phyloP scores from a whole-genome alignment of 2,329 filamentous ascomycete genomes.

The Epichloe hybrida region DNA sequence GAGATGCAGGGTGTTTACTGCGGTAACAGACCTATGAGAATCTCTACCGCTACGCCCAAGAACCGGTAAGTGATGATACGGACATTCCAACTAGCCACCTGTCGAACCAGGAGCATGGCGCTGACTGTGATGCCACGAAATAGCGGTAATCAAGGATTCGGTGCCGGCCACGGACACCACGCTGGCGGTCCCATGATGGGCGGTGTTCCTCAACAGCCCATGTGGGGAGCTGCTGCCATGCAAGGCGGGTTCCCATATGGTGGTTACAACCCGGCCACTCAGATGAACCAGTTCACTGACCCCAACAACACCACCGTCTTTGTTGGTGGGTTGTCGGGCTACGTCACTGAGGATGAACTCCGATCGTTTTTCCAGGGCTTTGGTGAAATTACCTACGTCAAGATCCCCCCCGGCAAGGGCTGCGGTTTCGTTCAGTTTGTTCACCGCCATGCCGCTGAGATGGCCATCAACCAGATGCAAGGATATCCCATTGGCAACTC shows the following conservation, averaged over 20 bases:
- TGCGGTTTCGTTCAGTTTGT: conserved; percentile 99
- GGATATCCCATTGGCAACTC: conserved; percentile 99
- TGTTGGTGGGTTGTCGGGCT: conserved; percentile 90
- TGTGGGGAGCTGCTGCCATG: conserved; percentile 23
- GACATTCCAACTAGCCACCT: background rate
- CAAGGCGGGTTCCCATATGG: conserved; percentile 25
- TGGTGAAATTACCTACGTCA: conserved; percentile 98
- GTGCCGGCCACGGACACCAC: conserved; percentile 26
- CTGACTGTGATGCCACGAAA: conserved; percentile 2
- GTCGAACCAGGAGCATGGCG: background rate
- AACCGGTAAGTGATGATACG: conserved; percentile 42
- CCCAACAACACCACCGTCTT: conserved; percentile 99
- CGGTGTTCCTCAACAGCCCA: conserved; percentile 29
- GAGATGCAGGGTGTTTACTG: conserved; percentile 99
- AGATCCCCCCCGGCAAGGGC: conserved; percentile 99
- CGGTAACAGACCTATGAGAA: conserved; percentile 96
- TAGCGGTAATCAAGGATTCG: conserved; percentile 27
- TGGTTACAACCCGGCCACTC: conserved; percentile 34
- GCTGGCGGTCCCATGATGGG: conserved; percentile 32
- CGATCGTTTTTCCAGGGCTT: conserved; percentile 99
- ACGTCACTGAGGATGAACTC: conserved; percentile 98
- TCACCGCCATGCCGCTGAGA: conserved; percentile 94
- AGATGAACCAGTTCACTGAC: conserved; percentile 99
- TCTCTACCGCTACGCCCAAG: conserved; percentile 95
- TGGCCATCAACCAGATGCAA: conserved; percentile 99